phyloP scores from a whole-genome alignment of 1,139 yeast species.

The Waltiozyma sp. region DNA sequence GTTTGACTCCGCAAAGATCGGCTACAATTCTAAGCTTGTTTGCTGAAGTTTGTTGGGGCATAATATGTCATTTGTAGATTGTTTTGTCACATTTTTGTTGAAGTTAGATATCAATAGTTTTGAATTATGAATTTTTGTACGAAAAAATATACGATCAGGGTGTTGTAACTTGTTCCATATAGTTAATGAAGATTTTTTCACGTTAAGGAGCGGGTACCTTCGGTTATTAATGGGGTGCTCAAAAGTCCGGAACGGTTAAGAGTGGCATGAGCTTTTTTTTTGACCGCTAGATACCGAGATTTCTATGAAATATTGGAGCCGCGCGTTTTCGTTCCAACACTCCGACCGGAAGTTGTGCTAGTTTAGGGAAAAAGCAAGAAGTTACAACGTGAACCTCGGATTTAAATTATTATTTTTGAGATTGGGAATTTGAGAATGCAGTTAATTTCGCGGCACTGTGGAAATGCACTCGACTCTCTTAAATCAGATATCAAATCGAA shows the following conservation, averaged over 20 bases:
- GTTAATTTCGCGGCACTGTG: neutral
- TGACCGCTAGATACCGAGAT: no score
- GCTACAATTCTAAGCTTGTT: neutral
- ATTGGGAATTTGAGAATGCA: no score
- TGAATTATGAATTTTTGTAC: no score
- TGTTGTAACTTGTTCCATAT: neutral
- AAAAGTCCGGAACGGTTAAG: no score
- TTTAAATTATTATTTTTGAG: no score
- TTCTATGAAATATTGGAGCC: no score
- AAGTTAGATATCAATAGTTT: neutral
- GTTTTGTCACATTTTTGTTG: neutral
- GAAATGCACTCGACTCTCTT: neutral
- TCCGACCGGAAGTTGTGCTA: no score
- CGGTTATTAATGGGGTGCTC: neutral
- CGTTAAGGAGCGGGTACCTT: neutral
- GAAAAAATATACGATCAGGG: neutral
- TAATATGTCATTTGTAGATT: neutral
- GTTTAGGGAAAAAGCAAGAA: no score
- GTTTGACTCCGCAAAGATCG: neutral
- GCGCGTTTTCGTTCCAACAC: neutral
- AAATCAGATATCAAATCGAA: neutral
- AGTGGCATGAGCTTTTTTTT: no score
- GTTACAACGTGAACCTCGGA: no score
- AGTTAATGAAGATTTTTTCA: neutral
- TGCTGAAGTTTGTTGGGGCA: neutral